These are phyloP conservation scores for Bertia moriformis DNA, from an alignment of 2,329 filamentous ascomycete genomes.

Conservation along the genomic window DNA sequence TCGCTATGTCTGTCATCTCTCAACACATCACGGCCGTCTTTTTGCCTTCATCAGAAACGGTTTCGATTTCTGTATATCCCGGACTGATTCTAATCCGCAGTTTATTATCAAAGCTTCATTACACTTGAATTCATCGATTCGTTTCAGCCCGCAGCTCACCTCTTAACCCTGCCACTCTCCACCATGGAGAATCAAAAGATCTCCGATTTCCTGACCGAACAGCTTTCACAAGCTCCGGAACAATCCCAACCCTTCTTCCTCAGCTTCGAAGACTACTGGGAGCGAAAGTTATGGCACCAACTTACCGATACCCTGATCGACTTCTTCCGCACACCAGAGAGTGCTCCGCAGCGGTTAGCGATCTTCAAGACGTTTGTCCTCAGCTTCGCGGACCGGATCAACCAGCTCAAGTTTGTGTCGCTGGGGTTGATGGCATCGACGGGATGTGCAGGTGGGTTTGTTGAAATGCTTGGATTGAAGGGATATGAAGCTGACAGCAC, in stretches of 20 bases:
- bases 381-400: conserved; percentile 96
- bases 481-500: background rate
- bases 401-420: conserved; percentile 91
- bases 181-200: conserved; percentile 77
- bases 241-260: conserved; percentile 80
- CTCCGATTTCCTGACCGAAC: conserved; percentile 78
- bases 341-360: conserved; percentile 68
- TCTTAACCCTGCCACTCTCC: conserved; percentile 6
- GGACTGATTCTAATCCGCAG: background rate
- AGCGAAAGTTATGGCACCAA: conserved; percentile 98
- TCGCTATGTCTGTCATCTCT: too few relatives aligned
- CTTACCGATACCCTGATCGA: conserved; percentile 77
- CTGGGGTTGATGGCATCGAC: conserved; percentile 75
- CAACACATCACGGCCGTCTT: too few relatives aligned
- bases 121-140: background rate
- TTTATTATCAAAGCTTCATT: background rate
- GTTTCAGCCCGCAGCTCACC: conserved; percentile 2
- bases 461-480: too few relatives aligned
- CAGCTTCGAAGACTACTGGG: conserved; percentile 91
- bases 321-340: conserved; percentile 74
- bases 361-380: conserved; percentile 92
- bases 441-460: conserved; percentile 57
- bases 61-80: background rate
- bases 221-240: conserved; percentile 75
- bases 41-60: background rate